These are phyloP conservation scores for Triticum dicoccoides DNA, from an alignment of 176 grass and related monocot genomes.

Conservation along the genomic window DNA sequence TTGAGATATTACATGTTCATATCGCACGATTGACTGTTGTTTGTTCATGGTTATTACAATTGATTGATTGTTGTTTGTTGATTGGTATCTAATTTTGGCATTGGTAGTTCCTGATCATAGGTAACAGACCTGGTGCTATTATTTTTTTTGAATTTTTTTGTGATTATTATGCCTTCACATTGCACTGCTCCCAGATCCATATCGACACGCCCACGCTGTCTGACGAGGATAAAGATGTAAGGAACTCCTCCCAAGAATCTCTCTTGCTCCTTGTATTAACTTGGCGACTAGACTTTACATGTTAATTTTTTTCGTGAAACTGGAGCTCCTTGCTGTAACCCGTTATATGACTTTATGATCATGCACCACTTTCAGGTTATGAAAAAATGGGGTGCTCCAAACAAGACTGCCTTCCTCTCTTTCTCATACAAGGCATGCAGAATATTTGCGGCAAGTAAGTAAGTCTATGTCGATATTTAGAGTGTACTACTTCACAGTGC, in stretches of 20 bases:
- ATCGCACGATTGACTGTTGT: too few species aligned
- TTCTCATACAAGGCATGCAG: constrained; percentile 89
- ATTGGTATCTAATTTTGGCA: too few species aligned
- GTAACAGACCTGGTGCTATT: too few species aligned
- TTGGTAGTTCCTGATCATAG: too few species aligned
- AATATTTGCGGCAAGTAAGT: constrained; percentile 85
- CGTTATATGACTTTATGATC: not conserved
- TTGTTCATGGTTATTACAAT: too few species aligned
- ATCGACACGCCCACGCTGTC: constrained; percentile 73
- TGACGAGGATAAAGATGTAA: too few species aligned
- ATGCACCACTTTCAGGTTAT: constrained; percentile 62
- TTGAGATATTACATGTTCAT: too few species aligned
- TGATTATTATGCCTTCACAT: constrained; percentile 47
- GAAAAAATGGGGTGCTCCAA: constrained; percentile 83
- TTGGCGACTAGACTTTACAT: not conserved
- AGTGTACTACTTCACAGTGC: not conserved
- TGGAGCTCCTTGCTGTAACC: not conserved
- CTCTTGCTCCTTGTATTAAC: not conserved
- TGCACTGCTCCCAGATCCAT: constrained; percentile 87
- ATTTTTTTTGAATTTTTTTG: too few species aligned
- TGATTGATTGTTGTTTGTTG: too few species aligned
- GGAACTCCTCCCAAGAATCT: not conserved
- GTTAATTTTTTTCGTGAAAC: not conserved
- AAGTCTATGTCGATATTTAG: constrained; percentile 1
- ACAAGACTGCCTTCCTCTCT: constrained; percentile 97